Conservation (phyloP, 495 filamentous ascomycete genomes). For the Diplogelasinospora grovesii region DNA sequence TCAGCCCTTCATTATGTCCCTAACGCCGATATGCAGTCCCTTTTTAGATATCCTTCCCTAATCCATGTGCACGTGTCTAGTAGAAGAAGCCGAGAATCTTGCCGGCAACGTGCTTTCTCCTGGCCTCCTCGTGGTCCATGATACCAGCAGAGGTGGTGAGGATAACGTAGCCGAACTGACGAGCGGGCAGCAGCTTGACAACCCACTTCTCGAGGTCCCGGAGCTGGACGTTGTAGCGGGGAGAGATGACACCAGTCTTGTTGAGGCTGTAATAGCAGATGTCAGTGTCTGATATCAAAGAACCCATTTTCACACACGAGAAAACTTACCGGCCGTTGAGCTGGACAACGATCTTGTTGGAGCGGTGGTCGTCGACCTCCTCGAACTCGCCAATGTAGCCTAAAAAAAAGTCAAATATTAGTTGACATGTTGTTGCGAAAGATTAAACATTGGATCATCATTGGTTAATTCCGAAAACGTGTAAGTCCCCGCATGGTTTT, state of each 20-base stretch:
- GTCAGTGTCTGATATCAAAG: too few relatives aligned
- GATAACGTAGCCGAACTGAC: constrained; percentile 99
- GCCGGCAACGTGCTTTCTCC: constrained; percentile 93
- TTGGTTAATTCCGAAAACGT: constrained; percentile 68
- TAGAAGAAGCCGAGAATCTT: constrained; percentile 98
- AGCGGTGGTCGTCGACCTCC: constrained; percentile 98
- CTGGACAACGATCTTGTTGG: constrained; percentile 96
- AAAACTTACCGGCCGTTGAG: constrained; percentile 71
- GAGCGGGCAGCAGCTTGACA: constrained; percentile 92
- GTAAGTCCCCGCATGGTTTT: constrained; percentile 65
- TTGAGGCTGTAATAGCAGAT: constrained; percentile 79
- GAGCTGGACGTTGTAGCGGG: constrained; percentile 97
- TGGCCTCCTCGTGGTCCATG: constrained; percentile 99
- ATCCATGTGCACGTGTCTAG: too few relatives aligned
- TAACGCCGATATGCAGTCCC: constrained; percentile 3
- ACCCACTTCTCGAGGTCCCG: constrained; percentile 98
- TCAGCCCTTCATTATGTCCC: constrained; percentile 8
- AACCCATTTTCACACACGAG: constrained; percentile 39
- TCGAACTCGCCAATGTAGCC: constrained; percentile 99
- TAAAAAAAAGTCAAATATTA: constrained; percentile 46
- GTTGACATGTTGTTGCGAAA: constrained; percentile 67
- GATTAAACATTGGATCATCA: constrained; percentile 85
- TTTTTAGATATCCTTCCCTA: neutral
- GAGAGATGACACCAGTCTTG: constrained; percentile 98
- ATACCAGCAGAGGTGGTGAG: constrained; percentile 98